Percentiles rank a stretch among this genome's conserved stretches.
Conservation (phyloP, 148 eudicot genomes). For the Silene latifolia region DNA sequence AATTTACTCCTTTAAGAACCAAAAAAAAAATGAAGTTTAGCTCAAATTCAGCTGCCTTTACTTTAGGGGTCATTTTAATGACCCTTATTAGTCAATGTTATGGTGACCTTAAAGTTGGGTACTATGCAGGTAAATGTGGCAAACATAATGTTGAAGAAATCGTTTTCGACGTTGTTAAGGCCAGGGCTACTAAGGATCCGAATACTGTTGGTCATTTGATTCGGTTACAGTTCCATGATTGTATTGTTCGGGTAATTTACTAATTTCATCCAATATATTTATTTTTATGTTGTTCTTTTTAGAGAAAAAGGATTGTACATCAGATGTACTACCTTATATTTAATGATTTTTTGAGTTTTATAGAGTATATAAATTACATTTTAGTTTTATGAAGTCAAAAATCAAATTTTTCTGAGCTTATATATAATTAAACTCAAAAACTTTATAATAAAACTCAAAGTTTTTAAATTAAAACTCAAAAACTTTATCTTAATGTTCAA, state of each 20-base stretch:
- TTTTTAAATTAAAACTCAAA: too few species aligned
- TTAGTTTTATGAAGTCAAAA: too few species aligned
- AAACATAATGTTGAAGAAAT: slow-evolving; percentile 11
- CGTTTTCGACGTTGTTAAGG: slow-evolving; percentile 18
- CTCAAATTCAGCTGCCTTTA: slow-evolving; percentile 15
- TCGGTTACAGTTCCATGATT: slow-evolving; percentile 22
- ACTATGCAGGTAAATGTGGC: slow-evolving; percentile 46
- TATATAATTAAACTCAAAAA: too few species aligned
- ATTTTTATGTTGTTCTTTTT: neutral
- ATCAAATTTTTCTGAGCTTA: too few species aligned
- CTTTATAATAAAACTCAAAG: too few species aligned
- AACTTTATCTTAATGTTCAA: too few species aligned
- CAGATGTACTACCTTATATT: too few species aligned
- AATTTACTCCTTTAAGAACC: neutral
- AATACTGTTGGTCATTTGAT: slow-evolving; percentile 15
- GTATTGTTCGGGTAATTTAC: slow-evolving; percentile 19
- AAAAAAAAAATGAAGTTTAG: slow-evolving; percentile 22
- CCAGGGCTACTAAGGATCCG: neutral
- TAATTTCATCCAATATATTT: neutral
- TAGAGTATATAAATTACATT: too few species aligned
- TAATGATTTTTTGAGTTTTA: too few species aligned
- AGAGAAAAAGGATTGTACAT: too few species aligned
- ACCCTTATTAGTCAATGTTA: slow-evolving; percentile 35
- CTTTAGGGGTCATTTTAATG: slow-evolving; percentile 34
- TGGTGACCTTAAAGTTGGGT: slow-evolving; percentile 35